Conservation (phyloP, 2,329 filamentous ascomycete species). For the Aspergillus ruber region DNA sequence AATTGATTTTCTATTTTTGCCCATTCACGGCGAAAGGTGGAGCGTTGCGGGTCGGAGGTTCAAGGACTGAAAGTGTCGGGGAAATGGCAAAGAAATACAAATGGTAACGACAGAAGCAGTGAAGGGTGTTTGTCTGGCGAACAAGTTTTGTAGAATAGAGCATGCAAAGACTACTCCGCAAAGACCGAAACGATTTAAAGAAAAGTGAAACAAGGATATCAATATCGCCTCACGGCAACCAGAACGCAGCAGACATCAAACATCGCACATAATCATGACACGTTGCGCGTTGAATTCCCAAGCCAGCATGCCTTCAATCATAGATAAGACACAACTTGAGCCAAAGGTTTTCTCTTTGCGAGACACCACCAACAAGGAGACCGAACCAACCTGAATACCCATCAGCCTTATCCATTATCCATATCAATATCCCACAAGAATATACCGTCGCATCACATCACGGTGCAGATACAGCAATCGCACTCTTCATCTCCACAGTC, state of each 20-base stretch:
- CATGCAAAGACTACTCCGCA: too few species aligned
- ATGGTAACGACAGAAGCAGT: neutral
- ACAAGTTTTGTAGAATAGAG: neutral
- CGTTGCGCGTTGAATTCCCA: constrained; percentile 3
- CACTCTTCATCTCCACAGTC: constrained; percentile 37
- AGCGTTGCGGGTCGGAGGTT: neutral
- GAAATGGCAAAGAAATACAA: neutral
- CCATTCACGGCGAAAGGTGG: neutral
- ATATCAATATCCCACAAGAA: constrained; percentile 1
- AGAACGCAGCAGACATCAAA: neutral
- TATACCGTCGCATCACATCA: constrained; percentile 27
- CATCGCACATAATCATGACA: constrained; percentile 1
- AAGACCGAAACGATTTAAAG: neutral
- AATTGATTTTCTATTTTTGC: too few species aligned
- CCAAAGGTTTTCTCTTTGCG: too few species aligned
- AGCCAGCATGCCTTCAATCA: constrained; percentile 1
- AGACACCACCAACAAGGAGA: too few species aligned
- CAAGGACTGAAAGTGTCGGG: too few species aligned
- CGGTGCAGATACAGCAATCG: constrained; percentile 35
- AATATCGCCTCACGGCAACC: neutral
- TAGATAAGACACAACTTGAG: too few species aligned
- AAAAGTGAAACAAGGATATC: neutral
- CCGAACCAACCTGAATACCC: neutral
- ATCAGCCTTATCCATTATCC: neutral
- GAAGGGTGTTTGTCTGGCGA: neutral